Evolutionary conservation across 1,284 basidiomycete species (phyloP), one percentile per base, ranked within the genome.

Genomic region (Trametes hirsuta): DNA sequence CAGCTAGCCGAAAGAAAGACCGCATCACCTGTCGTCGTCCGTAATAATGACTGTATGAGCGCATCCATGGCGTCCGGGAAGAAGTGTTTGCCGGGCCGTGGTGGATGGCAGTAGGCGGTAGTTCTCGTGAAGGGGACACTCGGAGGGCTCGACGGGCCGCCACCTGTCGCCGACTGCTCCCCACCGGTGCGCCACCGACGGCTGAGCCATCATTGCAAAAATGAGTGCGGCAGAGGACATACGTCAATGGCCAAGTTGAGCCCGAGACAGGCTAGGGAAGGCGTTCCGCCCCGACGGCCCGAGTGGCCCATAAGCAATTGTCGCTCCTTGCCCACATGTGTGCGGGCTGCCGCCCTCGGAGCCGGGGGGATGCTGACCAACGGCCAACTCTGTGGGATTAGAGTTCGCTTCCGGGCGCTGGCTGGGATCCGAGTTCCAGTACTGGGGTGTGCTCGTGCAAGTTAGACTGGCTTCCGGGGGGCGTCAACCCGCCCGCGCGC

Each of bases 301-400:
- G 50, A 34, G 14, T n/a, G 21, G 47, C 47, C 22, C 52, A 34
- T 15, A n/a, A 22, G 12, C 25, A 34, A 5, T 36, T 42, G 6
- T 30, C 30, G 48, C 55, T 51, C 44, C 24, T 25, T 10, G 22
- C 25, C 41, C 45, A 41, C 15, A 25, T 53, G 46, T 11, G 10
- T 37, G n/a, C 41, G 21, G n/a, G n/a, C 42, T 36, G 14, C 24
- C 18, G 18, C 18, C 18, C 18, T 55, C 42, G 49, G 56, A 9
- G 14, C 49, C 49, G 55, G 12, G 15, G 9, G 34, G 5, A 18
- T 22, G 55, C 55, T 57, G 55, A 51, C 42, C 34, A 57, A 57
- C 14, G 5, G 4, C 12, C 48, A 57, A 57, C 55, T 44, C 46
- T 51, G 48, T 40, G n/a, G n/a, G 21, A 10, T 25, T 42, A 35